Base-by-base conservation (phyloP, 805 yeast genomes). In the Starmerella ratchasimensis region DNA sequence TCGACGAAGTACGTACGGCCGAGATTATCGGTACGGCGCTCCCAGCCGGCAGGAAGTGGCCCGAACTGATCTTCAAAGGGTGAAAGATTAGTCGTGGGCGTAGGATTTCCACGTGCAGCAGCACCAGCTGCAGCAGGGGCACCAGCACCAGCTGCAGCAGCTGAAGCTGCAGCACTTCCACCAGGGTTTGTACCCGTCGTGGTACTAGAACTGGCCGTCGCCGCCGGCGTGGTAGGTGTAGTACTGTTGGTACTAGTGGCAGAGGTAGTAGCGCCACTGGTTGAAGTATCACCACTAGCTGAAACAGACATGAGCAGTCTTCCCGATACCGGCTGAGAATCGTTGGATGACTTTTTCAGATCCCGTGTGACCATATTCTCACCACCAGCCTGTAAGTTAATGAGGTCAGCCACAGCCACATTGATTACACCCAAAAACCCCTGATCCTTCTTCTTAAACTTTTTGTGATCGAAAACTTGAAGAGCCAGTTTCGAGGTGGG, bases 1-100 rank as follows among this genome's bases (percentile, higher is more conserved):
- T 90, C 99, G 26, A 90, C 98, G 57, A 88, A 90, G 61, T 90
- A 90, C 1, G 97, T 88, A 55, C 99, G 74, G 21, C 98, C 98
- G 54, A 84, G 81, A 59, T 84, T 83, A 59, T 90, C 99, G 1
- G 97, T 86, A 62, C 98, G 73, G 51, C 98, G 76, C 61, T 90
- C 99, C 97, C 98, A 90, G 3, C 99, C 99, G 5, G 95, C 83
- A 3, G 98, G 99, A 49, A 90, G 68, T 55, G 95, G 70, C 30
- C 99, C 99, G 52, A 76, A 74, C 59, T 88, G 97, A 62, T 90
- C 99, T 61, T 90, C 98, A 58, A 90, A 90, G 2, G 97, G 82
- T 4, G 94, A 80, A 21, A 43, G 21, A 4, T 39, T 15, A n/a
- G 27, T 37, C 3, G 40, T 5, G 29, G 25, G 13, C 22, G 37